phyloP scores from a whole-genome alignment of 73 alveolate species.

The Symbiodinium natans region DNA sequence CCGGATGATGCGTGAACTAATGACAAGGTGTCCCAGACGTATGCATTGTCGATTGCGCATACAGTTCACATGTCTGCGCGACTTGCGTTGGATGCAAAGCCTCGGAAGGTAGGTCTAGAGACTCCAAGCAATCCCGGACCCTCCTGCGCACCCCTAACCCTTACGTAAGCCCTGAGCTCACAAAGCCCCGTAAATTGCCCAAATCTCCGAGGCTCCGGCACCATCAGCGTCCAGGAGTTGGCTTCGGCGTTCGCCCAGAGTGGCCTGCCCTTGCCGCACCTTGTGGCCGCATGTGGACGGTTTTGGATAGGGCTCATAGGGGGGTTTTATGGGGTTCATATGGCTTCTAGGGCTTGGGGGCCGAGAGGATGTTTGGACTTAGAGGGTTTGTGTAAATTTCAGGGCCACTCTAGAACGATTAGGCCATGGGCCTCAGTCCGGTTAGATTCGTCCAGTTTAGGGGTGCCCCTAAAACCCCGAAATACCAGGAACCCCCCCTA shows the following conservation, averaged over 20 bases:
- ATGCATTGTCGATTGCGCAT: too few relatives aligned
- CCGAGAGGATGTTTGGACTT: too few relatives aligned
- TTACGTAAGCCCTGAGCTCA: too few relatives aligned
- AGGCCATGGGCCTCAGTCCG: not conserved
- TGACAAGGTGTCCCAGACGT: too few relatives aligned
- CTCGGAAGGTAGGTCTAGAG: too few relatives aligned
- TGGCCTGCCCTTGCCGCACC: constrained; percentile 76
- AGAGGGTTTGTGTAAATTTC: too few relatives aligned
- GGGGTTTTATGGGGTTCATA: not conserved
- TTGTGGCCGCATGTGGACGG: not conserved
- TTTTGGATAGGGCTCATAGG: not conserved
- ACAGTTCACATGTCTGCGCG: too few relatives aligned
- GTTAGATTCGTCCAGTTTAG: not conserved
- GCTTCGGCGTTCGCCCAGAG: constrained; percentile 70
- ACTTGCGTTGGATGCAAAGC: too few relatives aligned
- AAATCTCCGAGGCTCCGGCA: constrained; percentile 12
- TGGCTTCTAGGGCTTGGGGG: not conserved
- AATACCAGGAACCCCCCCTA: too few relatives aligned
- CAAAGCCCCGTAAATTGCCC: not conserved
- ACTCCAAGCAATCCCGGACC: too few relatives aligned
- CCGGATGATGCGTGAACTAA: not conserved
- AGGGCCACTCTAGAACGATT: too few relatives aligned
- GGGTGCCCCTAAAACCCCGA: not conserved
- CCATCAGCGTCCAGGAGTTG: constrained; percentile 48
- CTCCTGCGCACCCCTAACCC: too few relatives aligned